Base-by-base conservation (phyloP, 345 rosid species). In the Xanthoceras sorbifolium region DNA sequence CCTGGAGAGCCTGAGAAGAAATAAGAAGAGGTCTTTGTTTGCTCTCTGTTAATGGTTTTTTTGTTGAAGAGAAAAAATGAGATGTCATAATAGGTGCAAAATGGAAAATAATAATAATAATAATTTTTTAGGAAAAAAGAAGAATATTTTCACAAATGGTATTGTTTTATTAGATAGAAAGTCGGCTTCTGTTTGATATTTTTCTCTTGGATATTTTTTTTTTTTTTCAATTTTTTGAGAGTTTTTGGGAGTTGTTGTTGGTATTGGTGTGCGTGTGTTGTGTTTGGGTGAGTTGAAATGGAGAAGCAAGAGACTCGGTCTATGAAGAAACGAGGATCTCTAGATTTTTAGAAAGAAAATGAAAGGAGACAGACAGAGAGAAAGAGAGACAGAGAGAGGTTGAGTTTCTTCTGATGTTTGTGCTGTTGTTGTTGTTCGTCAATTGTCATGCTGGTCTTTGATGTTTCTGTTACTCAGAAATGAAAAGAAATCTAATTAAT, bases 231-330 rank as follows among this genome's bases (percentile, higher is more conserved):
- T 14, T 59, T 23, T 72, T 4, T 52, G 44, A 20, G 44, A 15
- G 40, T 36, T 36, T 36, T 36, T 6, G 40, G 40, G 40, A 36
- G 40, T 36, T 36, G 40, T n/a, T n/a, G n/a, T n/a, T n/a, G n/a
- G n/a, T n/a, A n/a, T 36, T 36, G 40, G 40, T 36, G 40, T 36
- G 40, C 6, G 40, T 36, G 40, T 72, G 40, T 15, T 69, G 34
- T 54, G 57, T 65, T 82, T 69, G 75, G 59, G 85, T 67, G 84
- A 14, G 60, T 54, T 54, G 59, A 63, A 74, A 79, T 32, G 23
- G 76, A 70, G 68, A 61, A 75, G 75, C 89, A 77, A 65, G 48
- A 85, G 90, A 87, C 82, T 65, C 86, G 90, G 84, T 85, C 86
- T 62, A 59, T 3, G 63, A 48, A 46, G 40, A 9, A 81, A 77